Evolutionary conservation across 345 rosid species (phyloP), one percentile per base, ranked within the genome.

Genomic region (Murraya paniculata): DNA sequence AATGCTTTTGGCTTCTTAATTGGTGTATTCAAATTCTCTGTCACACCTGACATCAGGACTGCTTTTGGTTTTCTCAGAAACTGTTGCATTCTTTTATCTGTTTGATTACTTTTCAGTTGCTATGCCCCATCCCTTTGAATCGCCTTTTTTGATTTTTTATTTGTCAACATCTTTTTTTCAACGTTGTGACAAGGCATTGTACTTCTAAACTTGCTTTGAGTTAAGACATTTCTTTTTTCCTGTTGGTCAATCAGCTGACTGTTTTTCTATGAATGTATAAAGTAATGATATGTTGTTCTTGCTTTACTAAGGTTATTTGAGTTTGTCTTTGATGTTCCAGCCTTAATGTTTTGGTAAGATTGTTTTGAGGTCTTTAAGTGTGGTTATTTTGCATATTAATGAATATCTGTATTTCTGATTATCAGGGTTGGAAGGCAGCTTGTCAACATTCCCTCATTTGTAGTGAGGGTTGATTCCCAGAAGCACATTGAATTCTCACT

Each of bases 361-460:
- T 25, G 57, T 41, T 4, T 56, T 19, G 24, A 5, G 61, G 61
- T 48, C 7, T 18, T 28, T 62, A 13, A 64, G 57, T 18, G 5
- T 38, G 28, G 24, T 24, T 68, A 24, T 39, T 10, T 27, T 68
- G 25, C 18, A 6, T n/a, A 25, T 66, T 55, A 16, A 66, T 14
- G 19, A 18, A 53, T 53, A 18, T 53, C 18, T 50, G 24, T 33
- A 55, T 7, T 50, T 66, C 9, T 60, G 35, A 1, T 2, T 24
- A 50, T 33, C 72, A 84, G 84, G 82, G 87, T 84, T 67, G 87
- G 87, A 59, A 84, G 87, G 76, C 84, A 81, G 78, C 84, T 84
- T 39, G 86, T 84, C 56, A 84, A 84, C 58, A 75, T 84, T 31
- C 84, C 84, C 2, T 84, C 87, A 1, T 84, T 84, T 76, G 48